Base-by-base conservation (phyloP, 2,329 filamentous ascomycete genomes). In the Beauveria scarabaeidicola region DNA sequence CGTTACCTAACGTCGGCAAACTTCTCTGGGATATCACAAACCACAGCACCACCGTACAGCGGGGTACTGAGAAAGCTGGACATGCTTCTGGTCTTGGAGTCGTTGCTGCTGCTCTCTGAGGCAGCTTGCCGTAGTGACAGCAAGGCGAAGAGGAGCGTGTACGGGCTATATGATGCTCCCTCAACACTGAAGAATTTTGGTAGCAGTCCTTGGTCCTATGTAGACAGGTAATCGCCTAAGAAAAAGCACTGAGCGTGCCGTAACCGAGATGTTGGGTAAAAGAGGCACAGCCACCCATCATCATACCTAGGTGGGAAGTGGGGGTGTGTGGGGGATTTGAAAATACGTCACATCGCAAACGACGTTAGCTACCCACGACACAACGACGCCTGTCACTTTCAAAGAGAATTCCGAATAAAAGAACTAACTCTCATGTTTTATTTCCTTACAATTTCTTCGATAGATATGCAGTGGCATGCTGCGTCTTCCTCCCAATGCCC, bases 1-100 rank as follows among this genome's bases (percentile, higher is more conserved):
- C 60, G 73, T 63, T 75, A 90, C 88, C 87, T 90, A 61, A 90
- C 86, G 68, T 92, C 89, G 65, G 82, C 82, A 71, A 89, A 90
- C 63, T 79, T 80, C 55, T 77, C 72, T 15, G 89, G 89, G 15
- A 91, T 76, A 62, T 90, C 86, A 67, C 80, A 83, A 64, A 81
- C 78, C 63, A 91, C 82, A 62, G 88, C 88, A 69, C 87, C 88
- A 69, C 88, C 89, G 69, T 86, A 92, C 51, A 92, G 83, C 58
- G 81, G 76, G 52, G 80, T 85, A 66, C 69, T 77, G 62, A 76
- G 76, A 73, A 81, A 90, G 29, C 74, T 71, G 64, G 82, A 73
- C 79, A 81, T 84, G 59, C 53, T 72, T 62, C 23, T 29, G 48
- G 5, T 27, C 5, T n/a, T 8, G 13, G 11, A 10, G 15, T n/a